Percentiles rank a stretch among this genome's conserved stretches.
These are phyloP conservation scores for Glycine soja DNA, from an alignment of 306 rosid genomes.

Conservation along the genomic window DNA sequence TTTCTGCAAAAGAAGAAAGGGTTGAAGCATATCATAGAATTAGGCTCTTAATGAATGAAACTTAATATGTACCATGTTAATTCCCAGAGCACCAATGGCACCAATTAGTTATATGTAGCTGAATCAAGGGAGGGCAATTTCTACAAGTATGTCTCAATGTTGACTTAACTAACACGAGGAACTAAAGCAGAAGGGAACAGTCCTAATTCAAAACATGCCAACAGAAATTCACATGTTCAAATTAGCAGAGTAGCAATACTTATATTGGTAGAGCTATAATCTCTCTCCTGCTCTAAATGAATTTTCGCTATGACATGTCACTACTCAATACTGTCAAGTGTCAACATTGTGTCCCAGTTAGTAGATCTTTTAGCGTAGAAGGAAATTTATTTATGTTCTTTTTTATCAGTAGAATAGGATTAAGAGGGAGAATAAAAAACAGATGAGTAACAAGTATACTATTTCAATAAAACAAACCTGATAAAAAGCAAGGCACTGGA, in stretches of 20 bases:
- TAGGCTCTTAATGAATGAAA: constrained; percentile 37
- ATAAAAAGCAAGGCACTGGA: constrained; percentile 92
- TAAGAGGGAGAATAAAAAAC: neutral
- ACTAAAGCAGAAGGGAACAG: constrained; percentile 1
- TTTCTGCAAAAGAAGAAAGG: constrained; percentile 67
- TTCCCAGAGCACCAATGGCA: constrained; percentile 2
- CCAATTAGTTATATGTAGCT: constrained; percentile 6
- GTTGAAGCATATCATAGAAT: constrained; percentile 32
- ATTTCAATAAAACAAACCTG: constrained; percentile 64
- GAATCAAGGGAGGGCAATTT: neutral
- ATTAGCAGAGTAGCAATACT: neutral
- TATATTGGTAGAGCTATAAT: neutral
- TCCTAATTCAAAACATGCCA: constrained; percentile 19
- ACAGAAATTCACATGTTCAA: neutral
- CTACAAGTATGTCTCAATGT: constrained; percentile 5
- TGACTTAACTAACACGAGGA: constrained; percentile 20
- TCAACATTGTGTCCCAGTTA: neutral
- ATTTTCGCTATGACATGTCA: constrained; percentile 1
- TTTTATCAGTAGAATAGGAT: neutral
- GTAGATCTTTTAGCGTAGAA: neutral
- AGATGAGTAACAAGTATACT: constrained; percentile 1
- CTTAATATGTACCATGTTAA: constrained; percentile 25
- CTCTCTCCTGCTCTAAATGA: constrained; percentile 29
- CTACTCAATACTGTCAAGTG: too few species aligned
- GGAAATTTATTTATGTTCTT: neutral